Base-by-base conservation (phyloP, 345 rosid species). In the Arabis hirsuta region DNA sequence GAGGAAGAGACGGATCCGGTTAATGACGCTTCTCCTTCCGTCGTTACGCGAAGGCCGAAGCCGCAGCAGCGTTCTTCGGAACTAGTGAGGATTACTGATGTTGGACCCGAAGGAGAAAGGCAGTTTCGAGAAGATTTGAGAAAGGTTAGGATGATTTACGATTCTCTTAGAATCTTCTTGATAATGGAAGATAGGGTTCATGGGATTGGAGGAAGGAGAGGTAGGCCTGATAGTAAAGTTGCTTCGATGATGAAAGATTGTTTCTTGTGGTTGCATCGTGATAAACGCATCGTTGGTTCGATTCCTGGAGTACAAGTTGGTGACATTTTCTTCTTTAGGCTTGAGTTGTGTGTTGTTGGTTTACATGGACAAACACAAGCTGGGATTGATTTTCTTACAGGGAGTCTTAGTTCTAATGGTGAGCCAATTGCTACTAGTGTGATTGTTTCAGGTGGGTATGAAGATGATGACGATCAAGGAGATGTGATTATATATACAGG, bases 401-500 rank as follows among this genome's bases (percentile, higher is more conserved):
- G 78, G 3, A 79, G 86, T 57, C 82, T 79, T 59, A 90, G 97
- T 73, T 82, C 95, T 4, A 90, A 82, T 47, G 86, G 96, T 1
- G 90, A 93, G 78, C 92, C 97, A 0, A 88, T 93, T 22, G 98
- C 97, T 0, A 93, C 98, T 1, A 90, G 97, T 70, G 82, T 90
- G 29, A 88, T 92, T 31, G 91, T 87, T 68, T 92, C 98, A 0
- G 98, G 97, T 36, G 98, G 98, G 7, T 92, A 88, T 19, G 98
- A 88, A 71, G 93, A 92, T 12, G 97, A 90, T 54, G 89, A 87
- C 60, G 96, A 92, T 72, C 73, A 78, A 3, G 96, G 97, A 12
- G 93, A 92, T 66, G 75, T 80, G 42, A 73, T 94, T 46, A 76
- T 89, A 0, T 94, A 94, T 60, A 84, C 92, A 0, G 98, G 98